A percentile compares a stretch with the other conserved stretches of the same genome.
Conservation (phyloP, 2,329 filamentous ascomycete species). For the Penicillium sp. region DNA sequence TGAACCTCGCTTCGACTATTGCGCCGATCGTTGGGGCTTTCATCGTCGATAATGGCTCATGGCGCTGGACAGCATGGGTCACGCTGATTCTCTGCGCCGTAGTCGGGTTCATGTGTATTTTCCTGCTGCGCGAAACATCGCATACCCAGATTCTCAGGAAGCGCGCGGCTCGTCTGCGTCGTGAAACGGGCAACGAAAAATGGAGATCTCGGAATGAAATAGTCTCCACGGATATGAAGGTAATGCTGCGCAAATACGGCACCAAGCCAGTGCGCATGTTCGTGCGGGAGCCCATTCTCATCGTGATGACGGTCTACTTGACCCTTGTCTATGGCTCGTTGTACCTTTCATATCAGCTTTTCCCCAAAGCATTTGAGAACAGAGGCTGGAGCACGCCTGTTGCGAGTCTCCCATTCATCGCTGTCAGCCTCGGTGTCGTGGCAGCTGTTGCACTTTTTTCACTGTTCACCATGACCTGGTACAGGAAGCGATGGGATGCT, state of each 20-base stretch:
- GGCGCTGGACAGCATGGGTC: conserved; percentile 57
- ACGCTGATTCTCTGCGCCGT: conserved; percentile 47
- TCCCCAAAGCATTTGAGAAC: conserved; percentile 32
- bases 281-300: conserved; percentile 44
- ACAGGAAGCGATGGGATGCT: conserved; percentile 20
- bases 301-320: conserved; percentile 43
- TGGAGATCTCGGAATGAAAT: conserved; percentile 44
- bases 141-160: conserved; percentile 46
- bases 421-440: conserved; percentile 23
- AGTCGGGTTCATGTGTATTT: conserved; percentile 41
- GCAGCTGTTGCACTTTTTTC: conserved; percentile 28
- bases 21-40: conserved; percentile 51
- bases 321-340: conserved; percentile 31
- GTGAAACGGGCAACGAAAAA: conserved; percentile 44
- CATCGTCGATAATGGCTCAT: conserved; percentile 47
- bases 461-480: conserved; percentile 32
- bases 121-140: conserved; percentile 51
- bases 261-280: conserved; percentile 44
- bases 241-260: conserved; percentile 41
- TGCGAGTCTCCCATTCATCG: conserved; percentile 28
- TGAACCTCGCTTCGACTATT: conserved; percentile 49
- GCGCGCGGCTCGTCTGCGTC: conserved; percentile 47
- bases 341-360: conserved; percentile 32
- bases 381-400: conserved; percentile 28
- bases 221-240: conserved; percentile 30